Percentiles rank a stretch among this genome's conserved stretches.
Evolutionary conservation across 352 stramenopile species (phyloP).

Genomic region (Phytophthora tubulina): DNA sequence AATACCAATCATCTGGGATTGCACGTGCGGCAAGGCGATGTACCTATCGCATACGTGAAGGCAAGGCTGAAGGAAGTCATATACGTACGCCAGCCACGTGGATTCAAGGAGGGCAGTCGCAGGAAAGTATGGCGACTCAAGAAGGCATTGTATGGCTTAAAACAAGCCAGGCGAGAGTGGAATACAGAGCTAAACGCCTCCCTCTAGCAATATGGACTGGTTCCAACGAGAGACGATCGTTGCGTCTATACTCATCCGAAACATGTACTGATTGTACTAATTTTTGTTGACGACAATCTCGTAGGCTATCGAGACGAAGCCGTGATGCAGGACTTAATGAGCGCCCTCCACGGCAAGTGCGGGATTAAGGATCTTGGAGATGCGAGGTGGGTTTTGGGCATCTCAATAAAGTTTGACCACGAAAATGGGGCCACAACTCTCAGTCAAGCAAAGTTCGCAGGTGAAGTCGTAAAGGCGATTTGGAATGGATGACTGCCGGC

Average conservation of each 20-base stretch:
- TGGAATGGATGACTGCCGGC: constrained; percentile 3
- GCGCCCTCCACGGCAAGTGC: constrained; percentile 1
- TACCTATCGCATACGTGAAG: constrained; percentile 19
- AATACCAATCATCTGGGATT: not conserved
- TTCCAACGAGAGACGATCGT: not conserved
- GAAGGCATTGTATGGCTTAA: constrained; percentile 18
- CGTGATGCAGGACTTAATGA: not conserved
- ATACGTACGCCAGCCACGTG: constrained; percentile 12
- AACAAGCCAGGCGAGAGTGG: constrained; percentile 16
- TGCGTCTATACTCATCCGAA: constrained; percentile 12
- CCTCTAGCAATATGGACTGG: not conserved
- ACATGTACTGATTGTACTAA: constrained; percentile 1
- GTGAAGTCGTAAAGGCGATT: constrained; percentile 1
- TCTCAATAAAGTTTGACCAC: not conserved
- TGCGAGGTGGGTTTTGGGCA: constrained; percentile 1
- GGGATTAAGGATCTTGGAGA: constrained; percentile 7
- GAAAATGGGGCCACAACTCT: not conserved
- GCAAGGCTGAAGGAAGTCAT: constrained; percentile 1
- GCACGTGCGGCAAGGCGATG: too few species aligned
- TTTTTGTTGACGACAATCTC: constrained; percentile 18
- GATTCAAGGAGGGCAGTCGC: constrained; percentile 21
- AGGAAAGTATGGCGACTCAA: constrained; percentile 22
- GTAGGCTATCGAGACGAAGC: not conserved
- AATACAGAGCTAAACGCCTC: constrained; percentile 8
- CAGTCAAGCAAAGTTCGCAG: not conserved